A percentile compares a stretch with the other conserved stretches of the same genome.
phyloP scores from a whole-genome alignment of 1,284 basidiomycete species.

The Papiliotrema flavescens region DNA sequence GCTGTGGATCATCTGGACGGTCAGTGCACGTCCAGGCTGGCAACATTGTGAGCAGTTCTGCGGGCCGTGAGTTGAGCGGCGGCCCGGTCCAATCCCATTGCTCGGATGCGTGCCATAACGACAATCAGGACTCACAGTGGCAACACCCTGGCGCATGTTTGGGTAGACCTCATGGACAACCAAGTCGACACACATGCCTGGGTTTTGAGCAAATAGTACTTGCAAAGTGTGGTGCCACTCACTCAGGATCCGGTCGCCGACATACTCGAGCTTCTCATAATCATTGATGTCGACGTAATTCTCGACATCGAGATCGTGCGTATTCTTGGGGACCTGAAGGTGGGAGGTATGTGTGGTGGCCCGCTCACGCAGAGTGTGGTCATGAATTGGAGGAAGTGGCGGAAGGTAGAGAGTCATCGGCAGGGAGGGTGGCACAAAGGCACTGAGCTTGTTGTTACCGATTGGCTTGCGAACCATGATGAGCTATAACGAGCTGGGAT shows the following conservation, averaged over 20 bases:
- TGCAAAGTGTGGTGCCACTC: conserved; percentile 2
- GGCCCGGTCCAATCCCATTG: no score
- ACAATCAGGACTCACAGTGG: conserved; percentile 12
- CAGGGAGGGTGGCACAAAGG: conserved; percentile 9
- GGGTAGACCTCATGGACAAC: conserved; percentile 32
- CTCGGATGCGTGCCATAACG: no score
- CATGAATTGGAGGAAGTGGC: conserved; percentile 30
- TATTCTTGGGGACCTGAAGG: neutral
- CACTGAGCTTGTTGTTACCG: neutral
- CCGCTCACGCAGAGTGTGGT: conserved; percentile 12
- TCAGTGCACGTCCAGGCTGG: neutral
- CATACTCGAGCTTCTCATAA: conserved; percentile 46
- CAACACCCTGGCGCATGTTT: conserved; percentile 21
- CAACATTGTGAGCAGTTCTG: neutral
- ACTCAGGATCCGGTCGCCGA: conserved; percentile 38
- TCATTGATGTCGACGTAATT: conserved; percentile 14
- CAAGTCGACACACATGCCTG: neutral
- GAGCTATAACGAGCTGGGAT: neutral
- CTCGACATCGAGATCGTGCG: conserved; percentile 9
- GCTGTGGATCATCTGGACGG: conserved; percentile 9
- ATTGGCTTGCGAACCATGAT: neutral
- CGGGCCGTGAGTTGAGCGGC: neutral
- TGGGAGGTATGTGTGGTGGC: conserved; percentile 29
- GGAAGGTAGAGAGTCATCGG: conserved; percentile 22
- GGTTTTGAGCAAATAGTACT: conserved; percentile 9